Evolutionary conservation across 441 rosid genomes (phyloP).

Genomic region (Gossypium davidsonii): DNA sequence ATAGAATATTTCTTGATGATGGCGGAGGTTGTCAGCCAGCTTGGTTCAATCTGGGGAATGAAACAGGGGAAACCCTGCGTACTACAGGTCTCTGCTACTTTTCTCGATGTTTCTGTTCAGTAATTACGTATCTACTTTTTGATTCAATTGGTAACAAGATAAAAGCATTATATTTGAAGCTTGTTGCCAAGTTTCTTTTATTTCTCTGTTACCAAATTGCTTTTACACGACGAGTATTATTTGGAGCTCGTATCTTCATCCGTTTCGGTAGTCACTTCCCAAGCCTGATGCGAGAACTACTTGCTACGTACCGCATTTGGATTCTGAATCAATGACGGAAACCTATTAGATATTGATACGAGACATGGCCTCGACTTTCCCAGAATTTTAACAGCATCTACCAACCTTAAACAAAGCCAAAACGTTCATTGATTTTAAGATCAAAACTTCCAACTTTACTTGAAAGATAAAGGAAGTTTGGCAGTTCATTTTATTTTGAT

Average conservation of each 20-base stretch:
- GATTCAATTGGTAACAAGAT: neutral
- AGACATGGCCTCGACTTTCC: neutral
- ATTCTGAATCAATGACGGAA: too few relatives aligned
- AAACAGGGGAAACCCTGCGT: neutral
- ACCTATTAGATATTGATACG: too few relatives aligned
- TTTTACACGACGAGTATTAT: too few relatives aligned
- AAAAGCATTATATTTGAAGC: neutral
- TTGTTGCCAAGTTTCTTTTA: too few relatives aligned
- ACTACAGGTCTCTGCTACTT: neutral
- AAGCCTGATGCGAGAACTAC: too few relatives aligned
- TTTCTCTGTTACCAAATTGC: too few relatives aligned
- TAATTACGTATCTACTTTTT: neutral
- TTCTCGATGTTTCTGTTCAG: neutral
- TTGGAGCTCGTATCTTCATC: too few relatives aligned
- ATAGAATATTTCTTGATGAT: neutral
- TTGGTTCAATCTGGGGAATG: constrained; percentile 6
- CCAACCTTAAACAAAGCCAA: neutral
- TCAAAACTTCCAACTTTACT: neutral
- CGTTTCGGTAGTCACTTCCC: too few relatives aligned
- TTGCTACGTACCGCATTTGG: too few relatives aligned
- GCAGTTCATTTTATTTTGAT: constrained; percentile 1
- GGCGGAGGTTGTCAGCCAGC: neutral
- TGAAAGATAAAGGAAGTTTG: neutral
- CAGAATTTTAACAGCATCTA: neutral
- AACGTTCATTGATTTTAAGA: neutral